A percentile compares a stretch with the other conserved stretches of the same genome.
These are phyloP conservation scores for Plasmodium adleri DNA, from an alignment of 169 alveolate genomes.

Conservation along the genomic window DNA sequence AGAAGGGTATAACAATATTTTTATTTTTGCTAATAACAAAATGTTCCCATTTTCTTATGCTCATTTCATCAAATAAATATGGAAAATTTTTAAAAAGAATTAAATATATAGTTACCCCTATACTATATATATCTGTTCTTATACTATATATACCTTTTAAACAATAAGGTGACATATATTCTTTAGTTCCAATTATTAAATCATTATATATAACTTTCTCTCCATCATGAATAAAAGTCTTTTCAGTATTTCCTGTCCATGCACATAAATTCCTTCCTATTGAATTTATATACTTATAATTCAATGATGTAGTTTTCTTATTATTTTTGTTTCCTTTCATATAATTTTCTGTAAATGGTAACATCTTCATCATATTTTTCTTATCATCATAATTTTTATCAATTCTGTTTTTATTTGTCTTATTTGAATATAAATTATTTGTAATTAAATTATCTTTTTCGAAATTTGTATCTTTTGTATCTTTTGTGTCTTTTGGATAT, in stretches of 20 bases:
- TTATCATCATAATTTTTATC: constrained; percentile 22
- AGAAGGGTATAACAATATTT: constrained; percentile 56
- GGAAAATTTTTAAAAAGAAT: constrained; percentile 71
- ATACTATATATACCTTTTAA: constrained; percentile 63
- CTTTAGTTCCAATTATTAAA: constrained; percentile 69
- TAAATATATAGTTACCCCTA: constrained; percentile 70
- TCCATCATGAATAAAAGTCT: constrained; percentile 51
- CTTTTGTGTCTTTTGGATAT: no score
- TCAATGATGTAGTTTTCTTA: constrained; percentile 30
- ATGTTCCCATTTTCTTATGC: constrained; percentile 46
- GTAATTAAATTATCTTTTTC: neutral
- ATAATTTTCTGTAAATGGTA: constrained; percentile 32
- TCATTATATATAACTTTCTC: constrained; percentile 47
- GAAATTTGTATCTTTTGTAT: no score
- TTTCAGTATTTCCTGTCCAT: constrained; percentile 46
- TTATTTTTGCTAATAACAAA: constrained; percentile 53
- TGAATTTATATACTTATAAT: constrained; percentile 22
- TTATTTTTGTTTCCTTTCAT: constrained; percentile 22
- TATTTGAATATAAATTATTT: constrained; percentile 31
- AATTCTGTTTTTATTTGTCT: constrained; percentile 12
- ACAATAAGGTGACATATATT: constrained; percentile 67
- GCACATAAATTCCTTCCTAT: constrained; percentile 21
- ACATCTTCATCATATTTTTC: constrained; percentile 4
- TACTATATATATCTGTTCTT: constrained; percentile 62
- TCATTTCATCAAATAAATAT: constrained; percentile 36